Conservation (phyloP, 2,329 filamentous ascomycete species). For the Xylariales sp. region DNA sequence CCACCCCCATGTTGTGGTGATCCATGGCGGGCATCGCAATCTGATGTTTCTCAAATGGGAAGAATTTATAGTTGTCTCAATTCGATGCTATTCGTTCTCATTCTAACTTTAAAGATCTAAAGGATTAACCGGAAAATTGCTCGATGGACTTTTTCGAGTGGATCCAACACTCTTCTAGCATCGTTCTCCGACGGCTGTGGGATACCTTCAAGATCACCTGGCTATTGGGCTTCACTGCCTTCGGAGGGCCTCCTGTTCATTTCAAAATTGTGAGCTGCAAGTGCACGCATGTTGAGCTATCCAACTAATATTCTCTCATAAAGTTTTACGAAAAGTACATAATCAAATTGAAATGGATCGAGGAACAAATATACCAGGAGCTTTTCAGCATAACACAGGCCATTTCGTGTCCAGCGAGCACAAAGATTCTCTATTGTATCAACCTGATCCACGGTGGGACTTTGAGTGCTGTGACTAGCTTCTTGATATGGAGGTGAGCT, state of each 20-base stretch:
- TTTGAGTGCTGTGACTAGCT: constrained; percentile 50
- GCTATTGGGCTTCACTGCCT: constrained; percentile 60
- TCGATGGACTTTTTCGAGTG: too few species aligned
- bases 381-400: constrained; percentile 67
- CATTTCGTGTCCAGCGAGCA: constrained; percentile 62
- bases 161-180: too few species aligned
- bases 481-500: constrained; percentile 59
- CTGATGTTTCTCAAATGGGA: too few species aligned
- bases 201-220: constrained; percentile 31
- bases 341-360: constrained; percentile 56
- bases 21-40: too few species aligned
- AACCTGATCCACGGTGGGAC: constrained; percentile 60
- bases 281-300: not conserved
- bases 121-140: too few species aligned
- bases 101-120: too few species aligned
- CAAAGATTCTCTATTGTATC: constrained; percentile 69
- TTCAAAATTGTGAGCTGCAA: constrained; percentile 50
- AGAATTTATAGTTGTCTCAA: too few species aligned
- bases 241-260: constrained; percentile 65
- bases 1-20: too few species aligned
- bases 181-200: too few species aligned
- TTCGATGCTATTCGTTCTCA: too few species aligned
- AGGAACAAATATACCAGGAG: constrained; percentile 69
- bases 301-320: not conserved
- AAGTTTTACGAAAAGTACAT: constrained; percentile 59